These are phyloP conservation scores for Nicotiana benthamiana DNA, from an alignment of 257 asterid species.

Conservation along the genomic window DNA sequence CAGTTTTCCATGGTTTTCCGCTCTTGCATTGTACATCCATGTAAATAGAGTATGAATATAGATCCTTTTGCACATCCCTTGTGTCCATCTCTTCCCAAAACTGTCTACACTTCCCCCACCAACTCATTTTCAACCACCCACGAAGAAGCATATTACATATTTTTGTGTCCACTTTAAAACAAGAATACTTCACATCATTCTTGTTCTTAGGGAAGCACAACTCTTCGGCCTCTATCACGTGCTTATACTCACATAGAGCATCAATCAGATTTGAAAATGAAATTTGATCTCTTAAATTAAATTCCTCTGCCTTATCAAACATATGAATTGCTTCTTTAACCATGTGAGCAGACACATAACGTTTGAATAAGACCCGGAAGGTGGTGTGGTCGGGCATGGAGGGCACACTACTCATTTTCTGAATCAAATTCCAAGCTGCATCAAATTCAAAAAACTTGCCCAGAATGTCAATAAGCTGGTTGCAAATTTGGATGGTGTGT, in stretches of 20 bases:
- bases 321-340: conserved; percentile 70
- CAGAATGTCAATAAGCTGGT: conserved; percentile 57
- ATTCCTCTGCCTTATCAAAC: conserved; percentile 49
- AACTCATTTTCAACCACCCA: conserved; percentile 73
- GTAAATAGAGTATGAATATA: conserved; percentile 70
- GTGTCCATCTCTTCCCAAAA: conserved; percentile 92
- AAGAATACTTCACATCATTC: conserved; percentile 16
- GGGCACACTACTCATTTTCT: conserved; percentile 35
- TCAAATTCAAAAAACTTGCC: conserved; percentile 86
- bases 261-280: conserved; percentile 72
- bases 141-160: conserved; percentile 68
- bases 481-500: conserved; percentile 64
- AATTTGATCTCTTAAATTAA: conserved; percentile 56
- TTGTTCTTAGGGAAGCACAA: conserved; percentile 45
- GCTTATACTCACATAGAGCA: conserved; percentile 81
- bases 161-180: conserved; percentile 40
- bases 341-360: conserved; percentile 69
- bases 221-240: conserved; percentile 88
- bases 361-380: conserved; percentile 62
- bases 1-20: conserved; percentile 82
- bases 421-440: conserved; percentile 50
- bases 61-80: conserved; percentile 58
- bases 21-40: conserved; percentile 88
- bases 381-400: conserved; percentile 65
- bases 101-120: conserved; percentile 85